Evolutionary conservation across 129 eudicot genomes (phyloP), one percentile per base, ranked within the genome.

Genomic region (Cynara cardunculus): DNA sequence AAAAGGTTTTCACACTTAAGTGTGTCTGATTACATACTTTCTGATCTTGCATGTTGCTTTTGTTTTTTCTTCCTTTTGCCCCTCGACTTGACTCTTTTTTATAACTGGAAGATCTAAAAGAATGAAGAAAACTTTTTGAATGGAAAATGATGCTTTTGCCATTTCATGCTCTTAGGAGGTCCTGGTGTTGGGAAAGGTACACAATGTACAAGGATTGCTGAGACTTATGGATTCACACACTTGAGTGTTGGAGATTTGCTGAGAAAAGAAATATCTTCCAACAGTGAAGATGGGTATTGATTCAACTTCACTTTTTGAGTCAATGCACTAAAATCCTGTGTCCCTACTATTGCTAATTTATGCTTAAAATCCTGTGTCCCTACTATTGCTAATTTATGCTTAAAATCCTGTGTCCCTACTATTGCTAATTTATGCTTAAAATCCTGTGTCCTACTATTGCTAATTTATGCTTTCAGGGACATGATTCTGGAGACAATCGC

Each of bases 161-260:
- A 10, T 71, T 16, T 81, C 24, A 35, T 83, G 74, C 28, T 85
- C 72, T 32, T 78, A 94, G 98, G 98, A 72, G 98, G 98, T 70
- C 98, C 98, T 56, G 98, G 98, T 79, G 92, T 93, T 73, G 98
- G 97, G 65, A 94, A 94, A 89, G 98, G 98, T 53, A 94, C 98
- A 61, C 98, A 94, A 72, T 94, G 98, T 85, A 64, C 78, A 28
- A 84, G 81, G 73, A 92, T 94, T 74, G 98, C 85, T 32, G 91
- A 92, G 53, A 85, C 88, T 71, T 94, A 75, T 75, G 98, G 98
- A 61, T 90, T 94, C 88, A 89, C 94, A 26, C 97, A 94, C 82
- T 73, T 94, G 64, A 94, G 98, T 73, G 98, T 94, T 69, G 98
- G 97, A 30, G 98, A 94, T 84, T 71, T 94, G 79, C 66, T 94